Conservation (phyloP, 2,329 filamentous ascomycete species). For the Paecilomyces dactylethromorphus region DNA sequence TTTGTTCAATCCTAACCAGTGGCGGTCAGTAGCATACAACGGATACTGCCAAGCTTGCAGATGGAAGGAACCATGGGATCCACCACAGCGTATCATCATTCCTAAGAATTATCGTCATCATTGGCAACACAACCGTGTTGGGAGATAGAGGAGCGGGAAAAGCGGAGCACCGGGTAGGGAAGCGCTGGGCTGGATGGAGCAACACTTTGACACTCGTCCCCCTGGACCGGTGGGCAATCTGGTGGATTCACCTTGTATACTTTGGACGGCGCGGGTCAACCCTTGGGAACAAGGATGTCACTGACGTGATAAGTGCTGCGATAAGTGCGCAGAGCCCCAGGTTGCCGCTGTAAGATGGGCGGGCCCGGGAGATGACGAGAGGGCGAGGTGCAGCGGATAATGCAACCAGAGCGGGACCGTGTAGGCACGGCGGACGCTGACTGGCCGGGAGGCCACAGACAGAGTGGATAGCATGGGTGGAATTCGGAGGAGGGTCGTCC, state of each 20-base stretch:
- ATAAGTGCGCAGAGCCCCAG: background rate
- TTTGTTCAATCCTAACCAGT: constrained; percentile 3
- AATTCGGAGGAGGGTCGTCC: constrained; percentile 1
- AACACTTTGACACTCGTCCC: background rate
- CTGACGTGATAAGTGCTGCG: background rate
- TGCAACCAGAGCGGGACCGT: constrained; percentile 4
- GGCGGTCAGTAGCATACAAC: constrained; percentile 13
- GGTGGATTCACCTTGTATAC: background rate
- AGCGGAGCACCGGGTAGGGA: constrained; percentile 6
- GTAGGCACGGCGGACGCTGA: constrained; percentile 14
- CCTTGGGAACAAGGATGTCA: background rate
- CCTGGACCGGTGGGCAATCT: background rate
- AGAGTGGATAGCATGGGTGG: constrained; percentile 1
- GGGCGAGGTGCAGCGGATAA: background rate
- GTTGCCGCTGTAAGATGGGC: background rate
- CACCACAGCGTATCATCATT: constrained; percentile 25
- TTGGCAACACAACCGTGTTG: constrained; percentile 11
- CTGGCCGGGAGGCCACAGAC: constrained; percentile 16
- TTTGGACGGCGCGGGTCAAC: background rate
- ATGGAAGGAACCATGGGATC: constrained; percentile 14
- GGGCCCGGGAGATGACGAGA: background rate
- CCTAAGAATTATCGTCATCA: constrained; percentile 35
- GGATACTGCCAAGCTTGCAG: constrained; percentile 5
- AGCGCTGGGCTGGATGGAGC: background rate
- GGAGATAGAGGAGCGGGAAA: background rate